Evolutionary conservation across 371 early-diverging fungal species (phyloP), one percentile per base, ranked within the genome.

Genomic region (Mortierella sp.): DNA sequence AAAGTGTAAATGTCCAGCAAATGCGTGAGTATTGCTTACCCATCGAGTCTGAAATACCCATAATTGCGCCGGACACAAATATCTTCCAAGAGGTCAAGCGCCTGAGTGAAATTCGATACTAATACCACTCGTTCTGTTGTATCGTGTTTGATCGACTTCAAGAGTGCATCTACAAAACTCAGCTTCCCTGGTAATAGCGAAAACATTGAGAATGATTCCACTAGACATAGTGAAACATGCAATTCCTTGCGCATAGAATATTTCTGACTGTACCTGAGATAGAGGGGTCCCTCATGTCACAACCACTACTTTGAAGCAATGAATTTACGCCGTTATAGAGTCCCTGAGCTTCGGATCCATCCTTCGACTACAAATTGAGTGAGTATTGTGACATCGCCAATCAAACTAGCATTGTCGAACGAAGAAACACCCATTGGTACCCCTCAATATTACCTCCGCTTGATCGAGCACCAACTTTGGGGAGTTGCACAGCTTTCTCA

Each of bases 21-120:
- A 36, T 22, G 19, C 19, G 21, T 16, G 8, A 2, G 33, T 43
- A 4, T 32, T 40, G 5, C 65, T 41, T 82, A 84, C 68, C 94
- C 94, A 71, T 93, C 92, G 28, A 94, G 84, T 5, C 93, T 83
- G 24, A 89, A 69, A 65, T 68, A 89, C 6, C 65, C 69, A 71
- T 85, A 88, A 1, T 79, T 65, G 9, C 67, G 52, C 28, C 65
- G 62, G 3, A 68, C 58, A 61, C 89, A 86, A 43, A 88, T 62
- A 19, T 40, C 75, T 69, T 89, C 88, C 36, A 92, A 84, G 16
- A 92, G 66, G 66, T 94, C 92, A n/a, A 94, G 79, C n/a, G 89
- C 90, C 57, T 87, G 79, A 11, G 86, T 86, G 68, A 87, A 93
- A 70, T 92, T 93, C 52, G 91, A 91, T 40, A 94, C 93, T 4